Evolutionary conservation across 2,329 filamentous ascomycete genomes (phyloP), one percentile per base, ranked within the genome.

Genomic region (Orbilia brochopaga): DNA sequence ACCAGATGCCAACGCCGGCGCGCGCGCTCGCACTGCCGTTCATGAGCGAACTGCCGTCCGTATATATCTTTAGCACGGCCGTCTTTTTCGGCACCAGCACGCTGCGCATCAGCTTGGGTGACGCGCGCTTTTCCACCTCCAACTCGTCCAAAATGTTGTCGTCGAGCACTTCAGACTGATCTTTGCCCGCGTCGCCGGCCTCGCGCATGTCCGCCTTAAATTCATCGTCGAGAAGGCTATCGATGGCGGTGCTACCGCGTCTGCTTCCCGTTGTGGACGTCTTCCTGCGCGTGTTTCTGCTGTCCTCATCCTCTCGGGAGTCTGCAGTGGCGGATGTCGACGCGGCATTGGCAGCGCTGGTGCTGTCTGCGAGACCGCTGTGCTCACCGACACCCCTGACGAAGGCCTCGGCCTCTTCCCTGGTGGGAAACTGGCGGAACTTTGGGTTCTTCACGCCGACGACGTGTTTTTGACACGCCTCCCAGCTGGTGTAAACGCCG

Each of bases 381-480:
- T 79, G 74, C 80, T 74, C 75, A 51, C 77, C 78, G 27, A 78
- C 80, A 50, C 78, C 79, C 40, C 80, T 81, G 55, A 96, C 90
- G 78, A 90, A 97, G 19, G 86, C 86, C 77, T 93, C 86, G 0
- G 93, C 93, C 79, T 77, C 76, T 62, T 76, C 76, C 7, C 77
- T 77, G 5, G 81, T 83, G 42, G 80, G 77, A 74, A 84, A 84
- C 6, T 78, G 78, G 75, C 81, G 81, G 63, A 83, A 85, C 69
- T 84, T 85, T 2, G 85, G 85, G 3, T 87, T 87, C 75, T 88
- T 88, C 77, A 87, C 88, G 1, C 86, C 86, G 0, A 83, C 81
- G 40, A 83, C 88, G 77, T 88, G 85, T 65, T 81, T 79, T 78
- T 86, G 82, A 76, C 87, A 88, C 57, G 87, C 84, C n/a, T 81